Conservation (phyloP, 768 basidiomycete genomes). For the Leccinum fibrillosum region DNA sequence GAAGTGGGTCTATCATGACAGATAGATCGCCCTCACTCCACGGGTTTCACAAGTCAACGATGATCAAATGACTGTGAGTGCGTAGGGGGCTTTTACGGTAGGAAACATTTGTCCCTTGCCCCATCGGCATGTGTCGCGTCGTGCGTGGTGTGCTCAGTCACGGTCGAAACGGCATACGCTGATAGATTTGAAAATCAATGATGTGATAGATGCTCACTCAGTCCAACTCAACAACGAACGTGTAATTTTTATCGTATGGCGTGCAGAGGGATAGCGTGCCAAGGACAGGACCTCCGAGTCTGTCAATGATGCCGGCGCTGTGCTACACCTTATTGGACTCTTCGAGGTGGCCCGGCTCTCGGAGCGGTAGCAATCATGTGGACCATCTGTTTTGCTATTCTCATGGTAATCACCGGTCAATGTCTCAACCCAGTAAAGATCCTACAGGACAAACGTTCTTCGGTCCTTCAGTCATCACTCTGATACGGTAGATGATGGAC, state of each 20-base stretch:
- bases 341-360: neutral
- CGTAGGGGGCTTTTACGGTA: no score
- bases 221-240: neutral
- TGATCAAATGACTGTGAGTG: no score
- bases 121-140: neutral
- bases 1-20: neutral
- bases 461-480: neutral
- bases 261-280: neutral
- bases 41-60: neutral
- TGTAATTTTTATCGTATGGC: neutral
- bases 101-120: conserved; percentile 4
- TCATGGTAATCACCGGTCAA: conserved; percentile 7
- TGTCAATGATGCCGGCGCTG: neutral
- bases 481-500: neutral
- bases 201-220: neutral
- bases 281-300: neutral
- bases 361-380: neutral
- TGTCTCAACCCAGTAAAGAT: neutral
- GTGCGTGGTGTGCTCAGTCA: neutral
- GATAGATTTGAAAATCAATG: neutral
- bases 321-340: neutral
- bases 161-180: neutral
- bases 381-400: neutral
- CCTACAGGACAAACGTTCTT: conserved; percentile 11
- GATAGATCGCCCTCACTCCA: neutral